Evolutionary conservation across 768 basidiomycete genomes (phyloP).

Genomic region (Auricularia auricula-judae): DNA sequence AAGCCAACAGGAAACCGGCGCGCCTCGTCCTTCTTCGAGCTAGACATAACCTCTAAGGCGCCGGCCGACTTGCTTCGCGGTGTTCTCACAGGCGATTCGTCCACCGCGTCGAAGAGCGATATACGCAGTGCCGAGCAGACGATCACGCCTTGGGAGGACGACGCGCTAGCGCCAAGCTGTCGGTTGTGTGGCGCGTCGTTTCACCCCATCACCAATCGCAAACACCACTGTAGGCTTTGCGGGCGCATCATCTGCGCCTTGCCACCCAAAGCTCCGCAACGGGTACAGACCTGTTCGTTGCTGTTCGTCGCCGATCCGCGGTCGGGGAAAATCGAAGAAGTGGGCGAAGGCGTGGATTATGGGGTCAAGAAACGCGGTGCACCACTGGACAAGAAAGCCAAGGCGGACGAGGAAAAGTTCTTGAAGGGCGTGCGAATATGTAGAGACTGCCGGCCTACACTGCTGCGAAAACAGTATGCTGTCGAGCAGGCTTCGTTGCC

Average conservation of each 20-base stretch:
- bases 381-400: slow-evolving; percentile 30
- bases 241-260: slow-evolving; percentile 87
- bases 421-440: slow-evolving; percentile 85
- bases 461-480: slow-evolving; percentile 75
- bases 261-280: slow-evolving; percentile 60
- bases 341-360: slow-evolving; percentile 73
- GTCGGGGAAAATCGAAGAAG: slow-evolving; percentile 71
- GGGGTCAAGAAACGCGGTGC: slow-evolving; percentile 35
- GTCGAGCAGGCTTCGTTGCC: slow-evolving; percentile 51
- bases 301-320: slow-evolving; percentile 79
- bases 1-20: slow-evolving; percentile 23
- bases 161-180: slow-evolving; percentile 64
- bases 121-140: slow-evolving; percentile 80
- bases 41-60: slow-evolving; percentile 49
- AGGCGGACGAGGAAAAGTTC: slow-evolving; percentile 67
- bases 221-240: slow-evolving; percentile 93
- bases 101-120: slow-evolving; percentile 40
- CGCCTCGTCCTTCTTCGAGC: slow-evolving; percentile 65
- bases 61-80: slow-evolving; percentile 63
- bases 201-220: slow-evolving; percentile 82
- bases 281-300: slow-evolving; percentile 59
- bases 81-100: slow-evolving; percentile 25
- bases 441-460: slow-evolving; percentile 64
- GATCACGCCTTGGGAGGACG: slow-evolving; percentile 93
- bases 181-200: slow-evolving; percentile 77